Percentiles rank a stretch among this genome's conserved stretches.
Conservation (phyloP, 1,139 yeast genomes). For the Debaryomyces sp. region DNA sequence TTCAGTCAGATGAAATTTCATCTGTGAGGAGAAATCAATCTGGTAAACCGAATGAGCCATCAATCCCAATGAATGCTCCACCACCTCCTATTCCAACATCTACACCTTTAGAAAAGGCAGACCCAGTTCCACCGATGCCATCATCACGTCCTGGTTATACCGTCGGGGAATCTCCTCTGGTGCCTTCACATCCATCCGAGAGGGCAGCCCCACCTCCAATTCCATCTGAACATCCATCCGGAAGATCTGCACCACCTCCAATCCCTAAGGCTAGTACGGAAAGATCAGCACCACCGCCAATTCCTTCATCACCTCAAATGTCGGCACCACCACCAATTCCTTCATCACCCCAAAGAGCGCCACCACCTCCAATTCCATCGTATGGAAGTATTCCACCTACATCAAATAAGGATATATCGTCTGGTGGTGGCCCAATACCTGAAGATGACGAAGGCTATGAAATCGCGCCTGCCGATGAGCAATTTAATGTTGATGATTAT, state of each 20-base stretch:
- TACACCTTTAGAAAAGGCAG: conserved; percentile 15
- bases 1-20: conserved; percentile 10
- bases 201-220: conserved; percentile 1
- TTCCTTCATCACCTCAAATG: conserved; percentile 1
- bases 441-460: neutral
- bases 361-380: conserved; percentile 13
- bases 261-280: conserved; percentile 10
- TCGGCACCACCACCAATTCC: conserved; percentile 5
- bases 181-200: neutral
- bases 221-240: conserved; percentile 1
- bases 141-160: neutral
- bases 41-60: conserved; percentile 4
- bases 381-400: conserved; percentile 10
- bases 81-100: conserved; percentile 19
- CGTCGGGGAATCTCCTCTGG: neutral
- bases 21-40: conserved; percentile 4
- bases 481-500: conserved; percentile 4
- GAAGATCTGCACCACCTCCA: conserved; percentile 16
- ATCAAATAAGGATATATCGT: neutral
- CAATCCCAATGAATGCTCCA: conserved; percentile 4
- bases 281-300: conserved; percentile 7
- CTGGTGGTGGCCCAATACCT: neutral
- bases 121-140: conserved; percentile 13
- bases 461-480: neutral
- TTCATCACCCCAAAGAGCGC: neutral